A percentile compares a stretch with the other conserved stretches of the same genome.
These are phyloP conservation scores for Nitzschia sp. DNA, from an alignment of 108 stramenopile species.

Conservation along the genomic window DNA sequence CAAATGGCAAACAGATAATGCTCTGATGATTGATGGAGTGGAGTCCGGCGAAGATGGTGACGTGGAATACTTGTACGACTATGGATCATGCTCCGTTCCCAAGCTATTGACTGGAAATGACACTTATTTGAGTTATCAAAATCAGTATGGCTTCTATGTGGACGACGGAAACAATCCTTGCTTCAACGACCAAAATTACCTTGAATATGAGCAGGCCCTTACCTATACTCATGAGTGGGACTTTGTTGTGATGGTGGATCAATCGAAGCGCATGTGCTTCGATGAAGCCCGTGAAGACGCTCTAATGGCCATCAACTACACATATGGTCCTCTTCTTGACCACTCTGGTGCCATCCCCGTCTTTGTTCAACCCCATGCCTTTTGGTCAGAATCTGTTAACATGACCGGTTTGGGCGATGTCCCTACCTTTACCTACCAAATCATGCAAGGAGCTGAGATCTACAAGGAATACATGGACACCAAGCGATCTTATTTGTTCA, in stretches of 20 bases:
- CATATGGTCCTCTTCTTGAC: constrained; percentile 40
- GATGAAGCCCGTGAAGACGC: constrained; percentile 36
- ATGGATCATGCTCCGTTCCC: constrained; percentile 54
- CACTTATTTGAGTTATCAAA: constrained; percentile 17
- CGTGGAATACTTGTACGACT: constrained; percentile 43
- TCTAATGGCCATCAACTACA: constrained; percentile 35
- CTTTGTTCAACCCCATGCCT: constrained; percentile 53
- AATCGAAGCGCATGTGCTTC: constrained; percentile 46
- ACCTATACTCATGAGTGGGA: constrained; percentile 29
- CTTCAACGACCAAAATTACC: constrained; percentile 41
- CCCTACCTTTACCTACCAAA: constrained; percentile 45
- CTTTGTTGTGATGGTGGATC: constrained; percentile 52
- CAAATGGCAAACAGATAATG: constrained; percentile 43
- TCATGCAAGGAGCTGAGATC: constrained; percentile 42
- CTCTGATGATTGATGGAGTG: constrained; percentile 24
- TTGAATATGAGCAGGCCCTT: constrained; percentile 18
- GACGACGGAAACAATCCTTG: constrained; percentile 59
- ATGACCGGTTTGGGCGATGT: constrained; percentile 48
- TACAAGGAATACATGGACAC: constrained; percentile 41
- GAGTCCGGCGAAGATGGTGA: constrained; percentile 13
- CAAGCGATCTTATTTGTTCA: not conserved
- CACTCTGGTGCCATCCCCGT: constrained; percentile 39
- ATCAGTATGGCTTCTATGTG: constrained; percentile 36
- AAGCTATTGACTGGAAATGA: constrained; percentile 52
- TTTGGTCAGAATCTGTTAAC: constrained; percentile 32